Evolutionary conservation across 2,329 filamentous ascomycete species (phyloP).

Genomic region (Beauveria caledonica): DNA sequence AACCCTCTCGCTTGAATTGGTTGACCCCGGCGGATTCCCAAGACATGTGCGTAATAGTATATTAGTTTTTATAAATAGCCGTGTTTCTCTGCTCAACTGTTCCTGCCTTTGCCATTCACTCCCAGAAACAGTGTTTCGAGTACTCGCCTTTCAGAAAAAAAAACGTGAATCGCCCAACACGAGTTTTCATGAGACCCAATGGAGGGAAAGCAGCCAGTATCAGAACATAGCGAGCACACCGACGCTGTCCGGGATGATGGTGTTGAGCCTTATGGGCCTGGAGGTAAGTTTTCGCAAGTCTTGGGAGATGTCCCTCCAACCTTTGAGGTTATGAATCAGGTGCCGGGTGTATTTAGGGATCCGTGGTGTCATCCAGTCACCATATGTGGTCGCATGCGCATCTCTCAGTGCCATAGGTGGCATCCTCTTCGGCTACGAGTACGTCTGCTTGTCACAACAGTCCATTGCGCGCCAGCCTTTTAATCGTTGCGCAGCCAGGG

Average conservation of each 20-base stretch:
- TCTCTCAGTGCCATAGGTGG: background rate
- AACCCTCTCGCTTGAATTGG: background rate
- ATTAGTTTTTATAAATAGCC: background rate
- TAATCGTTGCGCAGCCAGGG: constrained; percentile 23
- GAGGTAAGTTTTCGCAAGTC: background rate
- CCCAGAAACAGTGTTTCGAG: background rate
- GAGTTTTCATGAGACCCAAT: background rate
- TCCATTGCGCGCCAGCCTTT: background rate
- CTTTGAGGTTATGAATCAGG: background rate
- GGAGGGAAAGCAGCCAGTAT: background rate
- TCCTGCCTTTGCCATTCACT: background rate
- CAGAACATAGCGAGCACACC: background rate
- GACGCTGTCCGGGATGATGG: background rate
- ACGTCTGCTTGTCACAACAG: background rate
- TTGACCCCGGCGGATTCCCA: background rate
- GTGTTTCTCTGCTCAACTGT: background rate
- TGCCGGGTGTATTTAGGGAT: background rate
- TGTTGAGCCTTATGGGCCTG: background rate
- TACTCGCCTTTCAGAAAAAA: background rate
- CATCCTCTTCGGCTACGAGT: background rate
- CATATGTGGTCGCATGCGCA: background rate
- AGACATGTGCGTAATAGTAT: background rate
- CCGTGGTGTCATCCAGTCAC: background rate
- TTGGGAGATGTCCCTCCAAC: background rate
- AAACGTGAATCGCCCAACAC: background rate